These are phyloP conservation scores for Spathaspora gorwiae DNA, from an alignment of 805 yeast species.

Conservation along the genomic window DNA sequence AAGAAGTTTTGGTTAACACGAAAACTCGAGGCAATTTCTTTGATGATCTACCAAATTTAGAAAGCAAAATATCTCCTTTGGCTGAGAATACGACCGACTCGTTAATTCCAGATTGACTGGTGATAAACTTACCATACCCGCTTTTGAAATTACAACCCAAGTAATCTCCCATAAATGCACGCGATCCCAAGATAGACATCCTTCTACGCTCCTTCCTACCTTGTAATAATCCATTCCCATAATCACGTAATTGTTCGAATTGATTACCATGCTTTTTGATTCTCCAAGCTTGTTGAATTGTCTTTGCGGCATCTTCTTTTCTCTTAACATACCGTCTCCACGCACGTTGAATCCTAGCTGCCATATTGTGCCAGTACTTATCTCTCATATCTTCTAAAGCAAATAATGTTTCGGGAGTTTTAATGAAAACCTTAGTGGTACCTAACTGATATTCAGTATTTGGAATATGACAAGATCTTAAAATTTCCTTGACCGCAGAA, in stretches of 20 bases:
- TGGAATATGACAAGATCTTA: constrained; percentile 63
- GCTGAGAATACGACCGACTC: constrained; percentile 74
- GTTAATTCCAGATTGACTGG: constrained; percentile 61
- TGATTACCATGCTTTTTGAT: constrained; percentile 75
- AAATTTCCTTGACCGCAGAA: constrained; percentile 48
- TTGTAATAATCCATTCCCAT: constrained; percentile 66
- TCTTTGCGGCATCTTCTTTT: constrained; percentile 81
- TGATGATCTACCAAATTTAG: constrained; percentile 92
- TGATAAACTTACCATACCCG: constrained; percentile 72
- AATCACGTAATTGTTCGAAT: constrained; percentile 78
- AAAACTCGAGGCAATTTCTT: constrained; percentile 69
- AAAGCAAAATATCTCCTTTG: constrained; percentile 72
- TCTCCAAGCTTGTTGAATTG: constrained; percentile 79
- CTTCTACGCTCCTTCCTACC: constrained; percentile 86
- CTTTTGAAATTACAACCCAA: constrained; percentile 70
- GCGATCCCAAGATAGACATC: constrained; percentile 78
- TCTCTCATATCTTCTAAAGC: constrained; percentile 96
- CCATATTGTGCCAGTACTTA: constrained; percentile 97
- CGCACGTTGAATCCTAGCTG: constrained; percentile 94
- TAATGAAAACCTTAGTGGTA: constrained; percentile 85
- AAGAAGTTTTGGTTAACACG: constrained; percentile 55
- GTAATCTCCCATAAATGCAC: constrained; percentile 94
- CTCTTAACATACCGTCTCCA: constrained; percentile 81
- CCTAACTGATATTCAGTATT: constrained; percentile 84
- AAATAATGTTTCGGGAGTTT: constrained; percentile 93